Base-by-base conservation (phyloP, 352 stramenopile species). In the Thalassiosira livingstoniorum region DNA sequence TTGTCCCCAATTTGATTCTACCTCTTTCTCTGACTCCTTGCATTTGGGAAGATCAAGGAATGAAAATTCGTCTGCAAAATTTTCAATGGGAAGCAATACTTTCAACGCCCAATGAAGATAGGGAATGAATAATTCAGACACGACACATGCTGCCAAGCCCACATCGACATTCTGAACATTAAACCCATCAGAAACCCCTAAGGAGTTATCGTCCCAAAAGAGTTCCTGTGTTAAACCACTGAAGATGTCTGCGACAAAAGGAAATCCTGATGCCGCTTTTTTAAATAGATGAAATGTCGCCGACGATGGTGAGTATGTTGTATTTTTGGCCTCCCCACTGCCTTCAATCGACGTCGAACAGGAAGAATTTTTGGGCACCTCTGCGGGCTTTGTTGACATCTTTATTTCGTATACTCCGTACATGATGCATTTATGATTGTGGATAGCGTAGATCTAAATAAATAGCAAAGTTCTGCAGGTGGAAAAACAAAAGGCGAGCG, bases 211-310 rank as follows among this genome's bases (percentile, higher is more conserved):
- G 25, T 63, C 54, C 7, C 37, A 63, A 55, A n/a, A 29, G 35
- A 69, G 21, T 32, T 69, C 61, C 21, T 69, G 34, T 34, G 15
- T 35, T 35, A 75, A 25, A 29, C 55, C 47, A 13, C 51, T 18
- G n/a, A 61, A 43, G 29, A 53, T 23, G 51, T 32, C 21, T 37
- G 55, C 11, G 45, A 65, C 4, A 32, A 23, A 51, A 51, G 55
- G 21, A 53, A 65, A 25, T 23, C 55, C 66, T 21, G 66, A 53
- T 25, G 66, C 23, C 21, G 35, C 51, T 45, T 65, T 65, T 53
- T 39, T 75, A 4, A 75, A 35, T 4, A 75, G 29, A 75, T 65
- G 23, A 32, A 45, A 15, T 13, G 66, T 75, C 32, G 51, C 47
- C 5, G 66, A 75, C 4, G 47, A 7, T 27, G 47, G 11, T 58